Conservation (phyloP, 2,329 filamentous ascomycete genomes). For the Westerdykella sp. region DNA sequence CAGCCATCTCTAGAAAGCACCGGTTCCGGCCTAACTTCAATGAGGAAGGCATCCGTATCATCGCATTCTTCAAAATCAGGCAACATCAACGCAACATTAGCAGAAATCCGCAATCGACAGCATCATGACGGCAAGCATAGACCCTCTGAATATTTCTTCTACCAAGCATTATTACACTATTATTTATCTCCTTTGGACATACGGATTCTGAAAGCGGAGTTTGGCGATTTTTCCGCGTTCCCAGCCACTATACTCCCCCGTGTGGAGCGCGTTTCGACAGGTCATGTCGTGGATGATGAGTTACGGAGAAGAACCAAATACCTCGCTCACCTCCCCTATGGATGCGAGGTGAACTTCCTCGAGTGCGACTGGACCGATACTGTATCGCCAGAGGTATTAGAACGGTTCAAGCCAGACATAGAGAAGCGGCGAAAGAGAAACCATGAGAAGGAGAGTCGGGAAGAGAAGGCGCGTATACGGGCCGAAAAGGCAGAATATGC, state of each 20-base stretch:
- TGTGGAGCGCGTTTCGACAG: constrained; percentile 82
- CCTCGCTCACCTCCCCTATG: constrained; percentile 75
- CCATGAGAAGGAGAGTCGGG: constrained; percentile 73
- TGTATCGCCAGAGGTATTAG: constrained; percentile 67
- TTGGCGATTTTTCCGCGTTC: constrained; percentile 74
- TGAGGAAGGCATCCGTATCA: constrained; percentile 25
- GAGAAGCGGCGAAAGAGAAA: constrained; percentile 70
- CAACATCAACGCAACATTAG: constrained; percentile 38
- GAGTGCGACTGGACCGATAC: constrained; percentile 96
- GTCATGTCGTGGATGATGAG: constrained; percentile 79
- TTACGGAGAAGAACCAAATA: constrained; percentile 81
- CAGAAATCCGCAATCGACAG: constrained; percentile 43
- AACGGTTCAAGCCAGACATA: constrained; percentile 68
- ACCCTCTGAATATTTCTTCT: constrained; percentile 69
- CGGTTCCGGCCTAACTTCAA: constrained; percentile 1
- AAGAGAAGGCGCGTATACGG: constrained; percentile 77
- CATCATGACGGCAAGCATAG: constrained; percentile 41
- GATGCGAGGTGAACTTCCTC: constrained; percentile 85
- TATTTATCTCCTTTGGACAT: constrained; percentile 90
- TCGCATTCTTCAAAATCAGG: constrained; percentile 28
- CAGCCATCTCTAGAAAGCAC: neutral
- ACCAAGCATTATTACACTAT: constrained; percentile 78
- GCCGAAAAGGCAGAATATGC: constrained; percentile 75
- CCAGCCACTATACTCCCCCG: constrained; percentile 80
- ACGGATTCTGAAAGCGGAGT: constrained; percentile 82